Evolutionary conservation across 805 yeast genomes (phyloP), one percentile per base, ranked within the genome.

Genomic region (Ogataea methanolica): DNA sequence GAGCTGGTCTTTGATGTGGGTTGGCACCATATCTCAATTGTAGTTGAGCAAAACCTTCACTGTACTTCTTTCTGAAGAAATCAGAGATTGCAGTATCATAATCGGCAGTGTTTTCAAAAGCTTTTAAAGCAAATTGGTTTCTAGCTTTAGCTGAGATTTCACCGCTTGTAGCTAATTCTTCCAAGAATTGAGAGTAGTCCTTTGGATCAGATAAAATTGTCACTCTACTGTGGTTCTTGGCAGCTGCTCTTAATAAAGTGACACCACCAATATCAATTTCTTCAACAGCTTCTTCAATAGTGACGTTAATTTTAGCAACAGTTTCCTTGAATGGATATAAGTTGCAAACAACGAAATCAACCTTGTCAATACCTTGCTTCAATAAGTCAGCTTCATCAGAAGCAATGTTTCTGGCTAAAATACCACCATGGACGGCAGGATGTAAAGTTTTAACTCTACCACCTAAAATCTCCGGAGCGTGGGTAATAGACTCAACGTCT

Each of bases 1-100:
- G 99, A 31, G 99, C 97, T 43, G 99, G 99, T 72, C 89, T 94
- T 77, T 94, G 99, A 71, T 94, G 98, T 51, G 99, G 99, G 76
- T 94, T 94, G 50, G 96, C 97, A 69, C 99, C 99, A 70, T 94
- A 94, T 76, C 99, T 85, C 62, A 94, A 79, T 29, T 97, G 92
- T 70, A 94, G 77, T 79, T 92, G 98, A 46, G 94, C 79, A 42
- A 73, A 74, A 67, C 83, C 86, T 73, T 92, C 98, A 43, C 96
- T 80, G 75, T 94, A 94, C 73, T 89, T 91, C 75, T 90, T 94
- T 77, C 99, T 84, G 82, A 94, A 94, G 70, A 89, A 94, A 74
- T 94, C 99, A 48, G 97, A 80, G 65, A 94, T 94, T 48, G 96
- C 88, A 49, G 90, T 81, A 68, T 94, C 99, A 72, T 94, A 94